Evolutionary conservation across 345 rosid genomes (phyloP).

Genomic region (Heritiera littoralis): DNA sequence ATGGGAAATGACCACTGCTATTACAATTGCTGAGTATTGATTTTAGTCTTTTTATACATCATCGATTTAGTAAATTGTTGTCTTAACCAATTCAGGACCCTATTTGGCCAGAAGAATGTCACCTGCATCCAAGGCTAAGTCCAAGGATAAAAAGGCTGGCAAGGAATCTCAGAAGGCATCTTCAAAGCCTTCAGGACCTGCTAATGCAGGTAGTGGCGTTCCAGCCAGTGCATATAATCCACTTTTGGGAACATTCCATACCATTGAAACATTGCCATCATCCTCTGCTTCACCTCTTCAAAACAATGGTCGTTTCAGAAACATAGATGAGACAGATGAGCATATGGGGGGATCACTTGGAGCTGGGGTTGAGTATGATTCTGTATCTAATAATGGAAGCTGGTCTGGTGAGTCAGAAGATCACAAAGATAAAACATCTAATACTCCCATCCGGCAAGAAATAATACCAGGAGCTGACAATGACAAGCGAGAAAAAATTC

Average conservation of each 20-base stretch:
- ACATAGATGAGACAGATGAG: constrained; percentile 74
- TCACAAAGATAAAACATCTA: constrained; percentile 65
- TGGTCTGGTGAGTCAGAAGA: constrained; percentile 97
- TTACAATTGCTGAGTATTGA: background rate
- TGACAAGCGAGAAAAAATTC: constrained; percentile 82
- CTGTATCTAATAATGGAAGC: constrained; percentile 82
- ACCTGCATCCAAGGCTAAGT: constrained; percentile 61
- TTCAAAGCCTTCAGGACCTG: constrained; percentile 52
- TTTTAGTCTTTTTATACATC: background rate
- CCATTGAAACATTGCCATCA: constrained; percentile 51
- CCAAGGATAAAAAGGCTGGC: constrained; percentile 72
- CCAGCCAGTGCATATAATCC: constrained; percentile 81
- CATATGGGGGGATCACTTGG: constrained; percentile 43
- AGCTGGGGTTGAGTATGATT: constrained; percentile 68
- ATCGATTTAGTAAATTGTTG: background rate
- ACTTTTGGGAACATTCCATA: constrained; percentile 68
- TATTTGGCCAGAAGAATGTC: constrained; percentile 49
- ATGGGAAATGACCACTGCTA: background rate
- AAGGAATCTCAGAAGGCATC: constrained; percentile 69
- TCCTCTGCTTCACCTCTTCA: constrained; percentile 55
- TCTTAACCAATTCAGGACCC: constrained; percentile 10
- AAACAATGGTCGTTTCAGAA: constrained; percentile 62
- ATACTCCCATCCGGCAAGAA: constrained; percentile 50
- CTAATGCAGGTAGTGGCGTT: constrained; percentile 48
- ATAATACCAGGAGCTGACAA: constrained; percentile 69